A percentile compares a stretch with the other conserved stretches of the same genome.
These are phyloP conservation scores for Exophiala phaeomuriformis DNA, from an alignment of 2,329 filamentous ascomycete genomes.

Conservation along the genomic window DNA sequence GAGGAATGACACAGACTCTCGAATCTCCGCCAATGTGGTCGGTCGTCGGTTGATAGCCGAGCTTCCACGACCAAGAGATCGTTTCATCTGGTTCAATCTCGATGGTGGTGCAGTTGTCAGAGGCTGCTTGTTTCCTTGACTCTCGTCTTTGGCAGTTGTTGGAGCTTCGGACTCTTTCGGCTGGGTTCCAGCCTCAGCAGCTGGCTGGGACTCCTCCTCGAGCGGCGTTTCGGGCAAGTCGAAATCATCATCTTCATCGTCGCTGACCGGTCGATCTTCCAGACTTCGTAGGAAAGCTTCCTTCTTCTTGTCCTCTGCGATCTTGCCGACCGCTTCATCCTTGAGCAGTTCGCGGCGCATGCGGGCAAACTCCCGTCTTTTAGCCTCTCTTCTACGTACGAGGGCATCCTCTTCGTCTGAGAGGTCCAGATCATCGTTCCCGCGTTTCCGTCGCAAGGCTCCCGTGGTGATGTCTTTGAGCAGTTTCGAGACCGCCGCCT, in stretches of 20 bases:
- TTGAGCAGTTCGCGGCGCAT: conserved; percentile 83
- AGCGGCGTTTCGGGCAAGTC: conserved; percentile 31
- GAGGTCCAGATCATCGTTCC: conserved; percentile 69
- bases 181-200: background rate
- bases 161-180: conserved; percentile 36
- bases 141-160: conserved; percentile 30
- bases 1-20: conserved; percentile 73
- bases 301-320: conserved; percentile 81
- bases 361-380: conserved; percentile 79
- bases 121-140: conserved; percentile 25
- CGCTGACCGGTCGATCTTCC: conserved; percentile 66
- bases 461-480: conserved; percentile 91
- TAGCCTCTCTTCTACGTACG: conserved; percentile 68
- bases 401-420: conserved; percentile 87
- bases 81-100: conserved; percentile 48
- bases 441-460: conserved; percentile 72
- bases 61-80: conserved; percentile 57
- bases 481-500: conserved; percentile 81
- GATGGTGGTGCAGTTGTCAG: conserved; percentile 40
- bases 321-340: conserved; percentile 84
- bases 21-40: conserved; percentile 68
- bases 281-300: conserved; percentile 84
- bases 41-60: conserved; percentile 63
- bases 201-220: conserved; percentile 18
- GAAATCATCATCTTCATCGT: conserved; percentile 73